Evolutionary conservation across 352 stramenopile genomes (phyloP).

Genomic region (Albugo laibachii): DNA sequence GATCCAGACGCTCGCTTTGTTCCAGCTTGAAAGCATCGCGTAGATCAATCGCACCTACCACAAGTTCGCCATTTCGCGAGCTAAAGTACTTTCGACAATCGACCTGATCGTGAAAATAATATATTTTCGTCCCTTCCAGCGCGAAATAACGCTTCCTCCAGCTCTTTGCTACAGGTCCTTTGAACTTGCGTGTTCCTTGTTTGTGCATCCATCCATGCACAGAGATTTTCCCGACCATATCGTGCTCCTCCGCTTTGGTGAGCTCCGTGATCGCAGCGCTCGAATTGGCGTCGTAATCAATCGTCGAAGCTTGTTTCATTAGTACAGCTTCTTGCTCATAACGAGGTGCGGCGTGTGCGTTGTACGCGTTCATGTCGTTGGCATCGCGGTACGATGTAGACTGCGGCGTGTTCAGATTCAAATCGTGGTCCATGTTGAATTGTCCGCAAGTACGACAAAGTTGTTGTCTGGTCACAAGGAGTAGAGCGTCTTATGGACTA

Average conservation of each 20-base stretch:
- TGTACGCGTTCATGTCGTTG: too few relatives aligned
- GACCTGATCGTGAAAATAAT: constrained; percentile 73
- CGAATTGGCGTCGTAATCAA: too few relatives aligned
- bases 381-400: too few relatives aligned
- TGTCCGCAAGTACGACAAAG: too few relatives aligned
- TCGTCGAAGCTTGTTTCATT: too few relatives aligned
- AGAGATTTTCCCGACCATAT: constrained; percentile 36
- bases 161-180: constrained; percentile 54
- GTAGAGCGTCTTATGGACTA: too few relatives aligned
- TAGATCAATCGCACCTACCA: constrained; percentile 54
- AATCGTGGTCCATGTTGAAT: too few relatives aligned
- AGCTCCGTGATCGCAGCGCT: too few relatives aligned
- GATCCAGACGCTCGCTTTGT: constrained; percentile 49
- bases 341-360: too few relatives aligned
- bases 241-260: constrained; percentile 17
- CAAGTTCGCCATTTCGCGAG: constrained; percentile 49
- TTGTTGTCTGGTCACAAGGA: too few relatives aligned
- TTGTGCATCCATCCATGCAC: constrained; percentile 77
- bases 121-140: constrained; percentile 70
- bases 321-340: too few relatives aligned
- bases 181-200: constrained; percentile 63
- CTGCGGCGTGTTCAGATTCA: too few relatives aligned
- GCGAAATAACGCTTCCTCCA: constrained; percentile 70
- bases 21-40: constrained; percentile 62
- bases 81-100: constrained; percentile 76